Conservation (phyloP, 2,329 filamentous ascomycete genomes). For the Neobulgaria alba region DNA sequence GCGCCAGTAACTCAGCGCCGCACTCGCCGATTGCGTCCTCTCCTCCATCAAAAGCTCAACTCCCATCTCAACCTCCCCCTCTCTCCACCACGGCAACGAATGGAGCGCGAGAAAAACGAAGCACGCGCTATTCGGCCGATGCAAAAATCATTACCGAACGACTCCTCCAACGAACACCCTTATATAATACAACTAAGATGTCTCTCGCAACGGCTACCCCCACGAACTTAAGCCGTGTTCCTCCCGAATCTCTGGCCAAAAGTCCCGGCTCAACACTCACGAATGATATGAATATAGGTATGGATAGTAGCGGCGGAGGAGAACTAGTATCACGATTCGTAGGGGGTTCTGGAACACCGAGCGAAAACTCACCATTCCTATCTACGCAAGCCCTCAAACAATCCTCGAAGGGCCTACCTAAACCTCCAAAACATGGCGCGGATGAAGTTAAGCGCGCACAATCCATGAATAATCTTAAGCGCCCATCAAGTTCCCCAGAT, state of each 20-base stretch:
- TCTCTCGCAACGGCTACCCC: conserved; percentile 44
- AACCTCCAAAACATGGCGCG: conserved; percentile 5
- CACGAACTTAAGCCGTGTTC: conserved; percentile 24
- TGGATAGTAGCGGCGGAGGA: conserved; percentile 24
- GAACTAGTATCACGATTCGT: conserved; percentile 54
- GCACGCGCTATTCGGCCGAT: conserved; percentile 40
- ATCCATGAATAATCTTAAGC: conserved; percentile 25
- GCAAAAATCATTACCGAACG: conserved; percentile 61
- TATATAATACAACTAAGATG: conserved; percentile 53
- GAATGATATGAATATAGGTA: conserved; percentile 11
- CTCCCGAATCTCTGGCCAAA: conserved; percentile 28
- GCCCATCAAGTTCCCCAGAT: conserved; percentile 29
- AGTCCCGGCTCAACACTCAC: conserved; percentile 14
- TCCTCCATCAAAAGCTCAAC: no score
- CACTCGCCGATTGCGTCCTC: conserved; percentile 24
- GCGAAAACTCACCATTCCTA: conserved; percentile 41
- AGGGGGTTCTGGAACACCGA: conserved; percentile 40
- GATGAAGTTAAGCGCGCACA: conserved; percentile 25
- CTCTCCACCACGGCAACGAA: conserved; percentile 9
- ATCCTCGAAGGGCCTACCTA: no score
- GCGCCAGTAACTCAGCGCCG: conserved; percentile 24
- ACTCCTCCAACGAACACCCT: conserved; percentile 55
- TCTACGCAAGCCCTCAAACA: conserved; percentile 31
- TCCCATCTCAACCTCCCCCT: conserved; percentile 8
- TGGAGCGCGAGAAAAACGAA: conserved; percentile 22